A percentile compares a stretch with the other conserved stretches of the same genome.
Evolutionary conservation across 208 protist genomes (phyloP).

Genomic region (Leishmania arabica): DNA sequence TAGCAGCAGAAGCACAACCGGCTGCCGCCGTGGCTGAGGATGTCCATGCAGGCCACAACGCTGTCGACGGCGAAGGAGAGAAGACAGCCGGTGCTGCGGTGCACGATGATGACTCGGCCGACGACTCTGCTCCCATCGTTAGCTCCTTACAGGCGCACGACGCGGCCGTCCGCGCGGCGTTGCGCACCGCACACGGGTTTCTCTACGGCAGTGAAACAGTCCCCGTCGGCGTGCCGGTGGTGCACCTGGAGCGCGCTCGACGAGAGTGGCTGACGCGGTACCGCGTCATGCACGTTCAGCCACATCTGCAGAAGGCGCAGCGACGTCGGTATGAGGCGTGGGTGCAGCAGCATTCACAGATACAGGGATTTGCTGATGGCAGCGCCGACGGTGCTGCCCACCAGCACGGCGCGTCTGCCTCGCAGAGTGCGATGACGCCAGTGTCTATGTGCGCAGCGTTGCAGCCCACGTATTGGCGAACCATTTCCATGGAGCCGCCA

Average conservation of each 20-base stretch:
- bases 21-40: neutral
- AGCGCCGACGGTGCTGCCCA: neutral
- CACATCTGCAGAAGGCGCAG: slow-evolving; percentile 31
- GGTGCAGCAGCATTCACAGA: neutral
- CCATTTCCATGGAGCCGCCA: neutral
- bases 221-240: slow-evolving; percentile 39
- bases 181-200: slow-evolving; percentile 35
- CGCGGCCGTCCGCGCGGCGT: slow-evolving; percentile 24
- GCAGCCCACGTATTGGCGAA: slow-evolving; percentile 23
- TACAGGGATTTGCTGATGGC: neutral
- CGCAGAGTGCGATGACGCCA: neutral
- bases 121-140: neutral
- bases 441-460: slow-evolving; percentile 8
- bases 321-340: slow-evolving; percentile 29
- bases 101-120: neutral
- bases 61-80: neutral
- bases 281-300: slow-evolving; percentile 23
- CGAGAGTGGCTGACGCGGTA: slow-evolving; percentile 40
- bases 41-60: neutral
- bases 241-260: slow-evolving; percentile 45
- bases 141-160: slow-evolving; percentile 17
- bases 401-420: neutral
- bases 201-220: slow-evolving; percentile 44
- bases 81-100: neutral
- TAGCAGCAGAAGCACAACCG: neutral